Evolutionary conservation across 2,329 filamentous ascomycete species (phyloP).

Genomic region (Tolypocladium nubicola): DNA sequence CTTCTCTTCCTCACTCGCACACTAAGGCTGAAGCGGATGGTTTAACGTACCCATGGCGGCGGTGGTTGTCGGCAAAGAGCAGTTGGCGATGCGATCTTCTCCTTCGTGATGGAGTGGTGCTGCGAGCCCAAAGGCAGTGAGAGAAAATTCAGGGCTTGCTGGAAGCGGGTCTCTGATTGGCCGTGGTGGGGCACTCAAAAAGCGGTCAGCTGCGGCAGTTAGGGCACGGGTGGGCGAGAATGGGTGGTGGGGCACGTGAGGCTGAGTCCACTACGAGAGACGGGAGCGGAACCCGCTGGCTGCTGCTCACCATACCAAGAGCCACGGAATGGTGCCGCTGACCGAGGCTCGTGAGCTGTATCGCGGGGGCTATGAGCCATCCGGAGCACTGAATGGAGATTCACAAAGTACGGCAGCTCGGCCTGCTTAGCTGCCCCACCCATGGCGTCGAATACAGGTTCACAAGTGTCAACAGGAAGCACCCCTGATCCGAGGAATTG

Average conservation of each 20-base stretch:
- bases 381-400: neutral
- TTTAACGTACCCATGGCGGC: conserved; percentile 53
- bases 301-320: neutral
- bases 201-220: conserved; percentile 36
- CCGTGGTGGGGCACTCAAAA: conserved; percentile 1
- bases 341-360: neutral
- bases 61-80: conserved; percentile 26
- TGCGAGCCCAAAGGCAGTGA: conserved; percentile 9
- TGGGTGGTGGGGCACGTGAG: conserved; percentile 1
- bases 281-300: neutral
- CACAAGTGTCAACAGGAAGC: neutral
- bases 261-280: too few relatives aligned
- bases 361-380: neutral
- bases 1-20: conserved; percentile 35
- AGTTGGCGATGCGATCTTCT: conserved; percentile 26
- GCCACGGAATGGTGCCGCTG: neutral
- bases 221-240: conserved; percentile 18
- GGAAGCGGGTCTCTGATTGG: conserved; percentile 8
- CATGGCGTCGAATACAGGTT: neutral
- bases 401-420: neutral
- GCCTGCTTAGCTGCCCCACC: neutral
- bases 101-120: conserved; percentile 23
- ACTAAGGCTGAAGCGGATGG: conserved; percentile 27
- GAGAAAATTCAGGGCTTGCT: conserved; percentile 18
- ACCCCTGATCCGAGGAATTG: neutral